Evolutionary conservation across 1,139 yeast species (phyloP), one percentile per base, ranked within the genome.

Genomic region (Hanseniaspora uvarum): DNA sequence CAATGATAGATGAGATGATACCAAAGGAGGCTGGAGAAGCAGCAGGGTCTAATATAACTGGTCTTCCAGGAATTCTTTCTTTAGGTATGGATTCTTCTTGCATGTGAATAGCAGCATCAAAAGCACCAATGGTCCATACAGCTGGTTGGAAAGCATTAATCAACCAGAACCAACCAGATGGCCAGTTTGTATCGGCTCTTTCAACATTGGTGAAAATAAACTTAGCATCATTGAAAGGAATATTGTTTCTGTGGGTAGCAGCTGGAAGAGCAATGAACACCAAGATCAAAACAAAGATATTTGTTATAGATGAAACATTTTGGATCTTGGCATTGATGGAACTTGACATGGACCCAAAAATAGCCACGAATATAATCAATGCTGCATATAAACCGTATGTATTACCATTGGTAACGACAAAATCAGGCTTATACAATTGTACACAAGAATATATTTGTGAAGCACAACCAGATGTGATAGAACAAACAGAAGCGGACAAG

Each of bases 21-120:
- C 87, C 88, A 53, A 76, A 79, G 53, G 73, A 72, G n/a, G 72
- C 61, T 58, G 80, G 79, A 26, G 81, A 73, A 30, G 75, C 70
- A 53, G 75, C 66, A 54, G 79, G 81, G 21, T 86, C 88, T 44
- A 77, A 67, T 11, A 89, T 87, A 19, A 82, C 81, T 12, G 85
- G 79, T 55, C 70, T 71, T 21, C 80, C 73, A 12, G 88, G 86
- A 61, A 80, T 78, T 55, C 69, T 71, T 12, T 80, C 72, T 18
- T 87, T 85, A 61, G 80, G 76, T 44, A 71, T 70, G 28, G 84
- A 83, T 63, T 83, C 88, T 65, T 83, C 89, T 26, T 80, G 73
- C 77, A 81, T 77, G 65, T 82, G 88, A 52, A 81, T 79, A 59
- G 83, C 80, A 2, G 83, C 77, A 63, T 83, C 88, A 63, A 80